Base-by-base conservation (phyloP, 768 basidiomycete species). In the Boletus vinaceobasis region DNA sequence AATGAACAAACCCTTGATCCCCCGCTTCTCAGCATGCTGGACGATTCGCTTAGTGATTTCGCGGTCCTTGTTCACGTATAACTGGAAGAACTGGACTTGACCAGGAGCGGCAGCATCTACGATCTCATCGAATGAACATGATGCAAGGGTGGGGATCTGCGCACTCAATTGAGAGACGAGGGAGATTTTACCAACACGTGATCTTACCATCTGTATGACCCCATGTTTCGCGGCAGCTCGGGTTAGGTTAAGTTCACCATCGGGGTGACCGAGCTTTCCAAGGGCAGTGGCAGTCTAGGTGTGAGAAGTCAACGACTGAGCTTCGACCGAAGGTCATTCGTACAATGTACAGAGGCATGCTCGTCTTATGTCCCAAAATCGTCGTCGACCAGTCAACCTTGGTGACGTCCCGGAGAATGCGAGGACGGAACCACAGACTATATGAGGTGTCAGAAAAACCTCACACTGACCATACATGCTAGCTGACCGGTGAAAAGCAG, bases 91-190 rank as follows among this genome's bases (percentile, higher is more conserved):
- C 66, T 90, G 89, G 4, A 82, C 75, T 72, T 98, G 95, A 1
- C 79, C 84, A 5, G 87, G 86, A 39, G 79, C 73, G 13, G 93
- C 88, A 0, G 84, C 89, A 66, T 96, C 88, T n/a, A 97, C 79
- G 47, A 98, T 83, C 69, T 98, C 93, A 67, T 98, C 94, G 70
- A 98, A 97, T 0, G 92, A 90, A 70, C 94, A 98, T 0, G 91
- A 94, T 0, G 96, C 92, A 21, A 98, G 77, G 1, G 97, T 98
- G 2, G 95, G 93, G 50, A 98, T 96, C 95, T 95, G 63, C 21
- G 32, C 33, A 19, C 42, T 31, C 21, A 7, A 43, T 57, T 48
- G 9, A 48, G 26, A 46, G 14, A 3, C n/a, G 6, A 35, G 4
- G 14, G 31, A 40, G 9, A 40, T 40, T 31, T n/a, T n/a, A 27